These are phyloP conservation scores for Dentiscutata heterogama DNA, from an alignment of 371 early-diverging fungal genomes.

Conservation along the genomic window DNA sequence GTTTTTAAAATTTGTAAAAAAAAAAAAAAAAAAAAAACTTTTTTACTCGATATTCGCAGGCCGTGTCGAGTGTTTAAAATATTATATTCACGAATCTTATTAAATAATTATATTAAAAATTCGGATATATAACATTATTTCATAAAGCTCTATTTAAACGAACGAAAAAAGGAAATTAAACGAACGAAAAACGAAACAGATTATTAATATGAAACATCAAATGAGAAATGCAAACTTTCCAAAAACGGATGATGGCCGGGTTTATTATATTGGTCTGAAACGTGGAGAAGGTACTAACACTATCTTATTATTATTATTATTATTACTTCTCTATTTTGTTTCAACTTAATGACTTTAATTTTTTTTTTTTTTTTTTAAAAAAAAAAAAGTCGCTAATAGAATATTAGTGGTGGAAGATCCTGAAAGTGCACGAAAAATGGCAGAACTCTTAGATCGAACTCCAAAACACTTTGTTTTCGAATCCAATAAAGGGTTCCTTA, in stretches of 20 bases:
- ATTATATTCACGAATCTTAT: too few species aligned
- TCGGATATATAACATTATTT: too few species aligned
- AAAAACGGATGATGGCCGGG: slow-evolving; percentile 80
- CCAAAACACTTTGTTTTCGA: slow-evolving; percentile 49
- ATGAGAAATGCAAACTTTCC: slow-evolving; percentile 83
- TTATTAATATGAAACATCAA: neutral
- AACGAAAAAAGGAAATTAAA: too few species aligned
- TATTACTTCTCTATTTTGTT: neutral
- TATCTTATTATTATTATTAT: neutral
- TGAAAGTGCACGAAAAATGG: slow-evolving; percentile 77
- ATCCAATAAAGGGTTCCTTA: slow-evolving; percentile 89
- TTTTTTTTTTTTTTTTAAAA: slow-evolving; percentile 8
- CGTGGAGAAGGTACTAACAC: slow-evolving; percentile 64
- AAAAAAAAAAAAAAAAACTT: too few species aligned
- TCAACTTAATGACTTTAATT: neutral
- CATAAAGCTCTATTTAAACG: too few species aligned
- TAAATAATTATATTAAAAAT: too few species aligned
- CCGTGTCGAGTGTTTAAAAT: too few species aligned
- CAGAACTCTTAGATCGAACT: slow-evolving; percentile 66
- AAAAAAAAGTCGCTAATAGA: slow-evolving; percentile 79
- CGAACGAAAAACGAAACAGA: too few species aligned
- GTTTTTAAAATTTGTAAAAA: too few species aligned
- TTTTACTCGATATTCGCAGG: too few species aligned
- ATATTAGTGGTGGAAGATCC: slow-evolving; percentile 95
- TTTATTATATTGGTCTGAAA: slow-evolving; percentile 89